Evolutionary conservation across 768 basidiomycete genomes (phyloP).

Genomic region (Agrocybe praecox): DNA sequence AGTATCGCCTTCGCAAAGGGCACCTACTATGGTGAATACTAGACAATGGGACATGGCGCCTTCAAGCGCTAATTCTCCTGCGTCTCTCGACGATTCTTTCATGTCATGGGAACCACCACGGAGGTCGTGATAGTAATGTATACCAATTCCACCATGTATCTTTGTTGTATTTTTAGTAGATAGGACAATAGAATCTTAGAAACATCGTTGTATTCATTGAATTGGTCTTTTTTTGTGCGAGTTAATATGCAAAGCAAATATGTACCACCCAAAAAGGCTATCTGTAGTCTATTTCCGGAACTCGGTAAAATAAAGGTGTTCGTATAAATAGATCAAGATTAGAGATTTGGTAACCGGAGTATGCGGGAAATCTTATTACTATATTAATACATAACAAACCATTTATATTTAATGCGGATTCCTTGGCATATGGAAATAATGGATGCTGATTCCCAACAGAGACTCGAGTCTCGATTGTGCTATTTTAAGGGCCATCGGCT

Average conservation of each 20-base stretch:
- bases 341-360: conserved; percentile 3
- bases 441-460: background rate
- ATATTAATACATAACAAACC: background rate
- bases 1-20: conserved; percentile 10
- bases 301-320: background rate
- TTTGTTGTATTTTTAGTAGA: background rate
- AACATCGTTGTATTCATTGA: background rate
- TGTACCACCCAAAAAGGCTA: conserved; percentile 5
- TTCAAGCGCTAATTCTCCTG: conserved; percentile 26
- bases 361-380: background rate
- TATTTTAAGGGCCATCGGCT: too few relatives aligned
- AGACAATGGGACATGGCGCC: conserved; percentile 34
- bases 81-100: conserved; percentile 55
- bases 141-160: background rate
- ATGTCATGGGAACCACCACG: conserved; percentile 64
- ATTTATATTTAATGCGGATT: background rate
- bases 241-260: background rate
- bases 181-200: conserved; percentile 4
- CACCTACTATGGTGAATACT: conserved; percentile 19
- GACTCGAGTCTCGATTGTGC: background rate
- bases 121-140: conserved; percentile 20
- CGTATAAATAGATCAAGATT: conserved; percentile 1
- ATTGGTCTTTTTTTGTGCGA: background rate
- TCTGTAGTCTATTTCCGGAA: conserved; percentile 9
- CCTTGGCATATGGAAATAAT: background rate